These are phyloP conservation scores for Lipomyces sp. DNA, from an alignment of 805 yeast genomes.

Conservation along the genomic window DNA sequence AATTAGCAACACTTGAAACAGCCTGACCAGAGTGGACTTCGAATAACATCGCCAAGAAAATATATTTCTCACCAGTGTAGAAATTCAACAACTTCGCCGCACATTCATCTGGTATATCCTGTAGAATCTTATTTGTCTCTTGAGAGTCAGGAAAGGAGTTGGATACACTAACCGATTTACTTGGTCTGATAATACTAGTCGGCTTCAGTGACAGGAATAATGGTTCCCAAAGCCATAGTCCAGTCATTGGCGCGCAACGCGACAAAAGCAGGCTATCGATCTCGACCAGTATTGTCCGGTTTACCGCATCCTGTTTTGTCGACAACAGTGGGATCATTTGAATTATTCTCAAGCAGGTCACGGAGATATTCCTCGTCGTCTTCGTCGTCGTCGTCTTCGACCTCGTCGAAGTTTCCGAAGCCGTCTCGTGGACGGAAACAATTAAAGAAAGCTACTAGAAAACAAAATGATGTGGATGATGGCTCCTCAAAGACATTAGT, in stretches of 20 bases:
- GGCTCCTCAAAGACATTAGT: neutral
- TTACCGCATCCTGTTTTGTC: neutral
- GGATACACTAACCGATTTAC: neutral
- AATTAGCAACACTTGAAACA: no score
- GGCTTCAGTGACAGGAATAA: neutral
- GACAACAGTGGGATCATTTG: neutral
- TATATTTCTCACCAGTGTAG: neutral
- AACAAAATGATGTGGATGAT: slow-evolving; percentile 6
- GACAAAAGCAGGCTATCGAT: neutral
- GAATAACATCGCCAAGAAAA: no score
- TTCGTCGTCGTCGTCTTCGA: slow-evolving; percentile 6
- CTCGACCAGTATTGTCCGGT: neutral
- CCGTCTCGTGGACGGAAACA: slow-evolving; percentile 21
- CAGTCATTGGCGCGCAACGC: neutral
- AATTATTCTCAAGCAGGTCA: slow-evolving; percentile 5
- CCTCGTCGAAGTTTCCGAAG: slow-evolving; percentile 10
- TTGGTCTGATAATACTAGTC: neutral
- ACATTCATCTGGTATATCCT: neutral
- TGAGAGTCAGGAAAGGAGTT: slow-evolving; percentile 2
- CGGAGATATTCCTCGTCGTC: slow-evolving; percentile 18
- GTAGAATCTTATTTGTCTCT: neutral
- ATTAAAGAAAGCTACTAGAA: slow-evolving; percentile 11
- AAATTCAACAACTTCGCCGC: neutral
- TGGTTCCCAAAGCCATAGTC: slow-evolving; percentile 1
- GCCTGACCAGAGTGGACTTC: no score